Evolutionary conservation across 129 eudicot genomes (phyloP), one percentile per base, ranked within the genome.

Genomic region (Sambucus nigra): DNA sequence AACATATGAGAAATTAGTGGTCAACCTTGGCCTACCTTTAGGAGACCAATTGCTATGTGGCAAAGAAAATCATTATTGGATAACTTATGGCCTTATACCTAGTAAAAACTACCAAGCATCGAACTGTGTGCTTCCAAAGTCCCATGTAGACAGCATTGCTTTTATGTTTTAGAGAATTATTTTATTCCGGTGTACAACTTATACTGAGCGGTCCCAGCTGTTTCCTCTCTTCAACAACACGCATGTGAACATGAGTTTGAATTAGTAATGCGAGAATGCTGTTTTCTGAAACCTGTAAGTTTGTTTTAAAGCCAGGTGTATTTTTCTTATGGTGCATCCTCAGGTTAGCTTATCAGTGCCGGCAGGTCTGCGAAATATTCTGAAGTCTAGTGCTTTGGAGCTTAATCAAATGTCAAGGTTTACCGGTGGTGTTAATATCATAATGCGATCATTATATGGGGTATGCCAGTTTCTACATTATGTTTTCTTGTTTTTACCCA

Each of bases 1-100:
- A 61, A 55, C 69, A 57, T 69, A 60, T 67, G 72, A 63, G 59
- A 58, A 70, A 68, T 27, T 57, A 39, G 47, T 68, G 69, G 63
- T 53, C 72, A 53, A 46, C 71, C 63, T 63, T 69, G 68, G 56
- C 65, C 63, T 49, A 64, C 47, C 72, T 50, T 59, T 50, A 53
- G 68, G 52, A 56, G 35, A 28, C 47, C 49, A 44, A 52, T 27
- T 63, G 20, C 54, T 57, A 55, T 41, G 24, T 44, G 63, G 47
- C 63, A 59, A 42, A 11, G 39, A 46, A 48, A 49, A 38, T 60
- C 54, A 21, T 57, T 27, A 40, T 45, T 45, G 61, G 65, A 61
- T 24, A 45, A 56, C 57, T 21, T 67, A 60, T 72, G 68, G 40
- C 59, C 69, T 54, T 41, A 27, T 28, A 61, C 71, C 73, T 60